Evolutionary conservation across 176 grass and related monocot species (phyloP).

Genomic region (Alopecurus myosuroides): DNA sequence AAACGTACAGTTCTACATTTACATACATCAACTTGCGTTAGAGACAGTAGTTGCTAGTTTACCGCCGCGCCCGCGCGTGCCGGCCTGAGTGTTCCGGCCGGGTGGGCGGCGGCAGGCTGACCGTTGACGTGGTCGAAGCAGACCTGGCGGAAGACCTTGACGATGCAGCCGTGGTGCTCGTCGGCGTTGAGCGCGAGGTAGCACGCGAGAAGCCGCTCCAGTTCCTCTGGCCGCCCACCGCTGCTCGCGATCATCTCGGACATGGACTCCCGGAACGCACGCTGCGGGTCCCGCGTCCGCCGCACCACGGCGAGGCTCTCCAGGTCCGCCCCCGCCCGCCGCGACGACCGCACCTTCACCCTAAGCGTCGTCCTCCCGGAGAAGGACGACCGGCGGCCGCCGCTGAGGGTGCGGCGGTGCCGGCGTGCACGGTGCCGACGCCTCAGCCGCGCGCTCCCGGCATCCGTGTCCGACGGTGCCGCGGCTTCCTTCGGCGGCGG

Average conservation of each 20-base stretch:
- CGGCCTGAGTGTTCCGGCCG: background rate
- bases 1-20: background rate
- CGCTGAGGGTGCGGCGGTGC: background rate
- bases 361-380: conserved; percentile 16
- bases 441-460: background rate
- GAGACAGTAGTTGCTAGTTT: background rate
- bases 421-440: background rate
- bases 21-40: background rate
- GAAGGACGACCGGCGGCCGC: conserved; percentile 23
- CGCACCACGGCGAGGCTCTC: conserved; percentile 73
- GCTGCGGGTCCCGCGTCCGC: conserved; percentile 67
- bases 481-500: background rate
- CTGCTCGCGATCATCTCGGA: conserved; percentile 72
- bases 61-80: background rate
- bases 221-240: conserved; percentile 50
- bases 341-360: conserved; percentile 35
- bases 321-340: conserved; percentile 12
- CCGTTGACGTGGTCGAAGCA: conserved; percentile 51
- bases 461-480: conserved; percentile 8
- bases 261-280: conserved; percentile 76
- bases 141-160: conserved; percentile 81
- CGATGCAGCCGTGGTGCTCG: conserved; percentile 82
- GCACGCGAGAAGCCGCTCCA: conserved; percentile 79
- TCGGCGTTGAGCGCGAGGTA: conserved; percentile 82
- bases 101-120: conserved; percentile 1